Conservation (phyloP, 2,329 filamentous ascomycete species). For the Alternaria ethzedia region DNA sequence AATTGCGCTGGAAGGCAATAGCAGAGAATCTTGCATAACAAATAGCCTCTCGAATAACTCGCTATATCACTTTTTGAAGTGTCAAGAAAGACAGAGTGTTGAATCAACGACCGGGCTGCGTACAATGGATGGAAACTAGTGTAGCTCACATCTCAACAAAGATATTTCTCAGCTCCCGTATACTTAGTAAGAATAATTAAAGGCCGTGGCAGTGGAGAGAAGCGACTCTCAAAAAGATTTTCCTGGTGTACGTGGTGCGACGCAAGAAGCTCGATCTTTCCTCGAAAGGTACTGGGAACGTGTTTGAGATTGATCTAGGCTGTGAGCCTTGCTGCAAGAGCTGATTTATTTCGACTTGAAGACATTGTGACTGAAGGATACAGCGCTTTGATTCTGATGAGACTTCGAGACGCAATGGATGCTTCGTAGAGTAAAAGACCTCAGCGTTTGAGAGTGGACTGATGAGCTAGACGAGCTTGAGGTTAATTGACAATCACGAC, state of each 20-base stretch:
- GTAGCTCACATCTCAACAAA: neutral
- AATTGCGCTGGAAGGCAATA: neutral
- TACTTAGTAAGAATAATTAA: neutral
- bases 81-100: neutral
- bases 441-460: neutral
- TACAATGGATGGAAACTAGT: neutral
- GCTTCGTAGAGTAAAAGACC: neutral
- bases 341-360: neutral
- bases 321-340: neutral
- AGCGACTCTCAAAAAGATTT: neutral
- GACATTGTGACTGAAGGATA: neutral
- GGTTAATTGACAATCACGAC: neutral
- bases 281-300: neutral
- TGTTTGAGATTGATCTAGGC: neutral
- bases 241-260: neutral
- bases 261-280: neutral
- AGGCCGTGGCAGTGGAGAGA: neutral
- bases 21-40: neutral
- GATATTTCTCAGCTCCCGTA: neutral
- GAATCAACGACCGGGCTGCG: neutral
- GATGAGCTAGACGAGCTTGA: neutral
- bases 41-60: neutral
- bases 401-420: neutral
- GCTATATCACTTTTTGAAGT: neutral
- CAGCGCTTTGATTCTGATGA: neutral